Base-by-base conservation (phyloP, 768 basidiomycete species). In the Tulasnella sp. region DNA sequence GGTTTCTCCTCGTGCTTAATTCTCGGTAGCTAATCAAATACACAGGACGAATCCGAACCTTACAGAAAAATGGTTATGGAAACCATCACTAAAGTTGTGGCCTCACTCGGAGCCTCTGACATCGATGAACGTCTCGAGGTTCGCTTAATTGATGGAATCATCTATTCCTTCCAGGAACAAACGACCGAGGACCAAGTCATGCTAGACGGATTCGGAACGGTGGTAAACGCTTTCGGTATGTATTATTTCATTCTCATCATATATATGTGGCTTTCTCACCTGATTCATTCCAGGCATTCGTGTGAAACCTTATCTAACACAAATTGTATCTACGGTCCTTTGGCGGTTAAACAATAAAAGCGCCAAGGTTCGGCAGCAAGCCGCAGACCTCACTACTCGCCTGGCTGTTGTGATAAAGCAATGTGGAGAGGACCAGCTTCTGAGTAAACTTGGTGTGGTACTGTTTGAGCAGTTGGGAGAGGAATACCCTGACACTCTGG, bases 41-140 rank as follows among this genome's bases (percentile, higher is more conserved):
- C 20, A 15, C 28, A 60, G 59, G 83, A 86, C 61, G 83, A 84
- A 63, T 81, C 83, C 12, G 87, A 90, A 66, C 87, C 86, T 3
- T 90, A 88, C 68, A 72, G 91, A 57, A 98, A 98, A 75, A 99
- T 99, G 95, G 91, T 95, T 42, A 99, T 99, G 95, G 95, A 99
- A 70, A 98, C 95, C 0, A 95, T 98, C 59, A 96, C 90, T 19
- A 93, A 95, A 65, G 95, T 99, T 41, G 74, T 99, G 44, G 80
- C 83, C 13, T 85, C 82, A 5, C 77, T 93, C 1, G 92, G 95
- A 45, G 92, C 93, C n/a, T 87, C 93, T 0, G 93, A 98, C 62
- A 85, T 98, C 44, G 95, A 98, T 61, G 93, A 98, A 67, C 75
- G 92, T 48, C 73, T 99, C 37, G 93, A 99, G 66, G 79, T 92